Evolutionary conservation across 495 filamentous ascomycete species (phyloP).

Genomic region (Friedmanniomyces endolithicus): DNA sequence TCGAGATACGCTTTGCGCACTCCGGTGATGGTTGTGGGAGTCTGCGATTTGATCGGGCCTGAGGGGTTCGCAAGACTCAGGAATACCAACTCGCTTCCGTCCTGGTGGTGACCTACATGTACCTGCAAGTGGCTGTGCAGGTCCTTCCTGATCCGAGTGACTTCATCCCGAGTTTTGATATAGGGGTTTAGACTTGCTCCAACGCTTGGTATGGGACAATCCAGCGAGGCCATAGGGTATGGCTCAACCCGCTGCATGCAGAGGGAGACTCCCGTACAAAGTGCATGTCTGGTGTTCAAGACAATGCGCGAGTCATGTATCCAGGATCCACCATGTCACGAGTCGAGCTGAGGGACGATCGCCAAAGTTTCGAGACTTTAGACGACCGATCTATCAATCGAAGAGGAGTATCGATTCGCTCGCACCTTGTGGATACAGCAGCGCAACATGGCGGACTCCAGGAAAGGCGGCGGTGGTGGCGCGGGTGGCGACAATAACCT

Average conservation of each 20-base stretch:
- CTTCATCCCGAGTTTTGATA: slow-evolving; percentile 24
- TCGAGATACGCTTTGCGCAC: slow-evolving; percentile 19
- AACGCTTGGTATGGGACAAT: slow-evolving; percentile 23
- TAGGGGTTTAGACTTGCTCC: slow-evolving; percentile 20
- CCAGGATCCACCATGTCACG: neutral
- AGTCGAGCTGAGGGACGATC: neutral
- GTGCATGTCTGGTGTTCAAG: too few relatives aligned
- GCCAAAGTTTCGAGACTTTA: too few relatives aligned
- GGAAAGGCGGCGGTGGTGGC: slow-evolving; percentile 8
- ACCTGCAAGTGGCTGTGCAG: slow-evolving; percentile 19
- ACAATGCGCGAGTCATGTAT: too few relatives aligned
- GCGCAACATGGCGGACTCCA: slow-evolving; percentile 15
- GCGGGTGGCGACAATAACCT: slow-evolving; percentile 51
- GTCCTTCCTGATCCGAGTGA: slow-evolving; percentile 16
- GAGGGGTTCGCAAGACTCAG: slow-evolving; percentile 5
- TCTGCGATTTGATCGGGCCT: neutral
- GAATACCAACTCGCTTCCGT: neutral
- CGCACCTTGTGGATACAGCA: neutral
- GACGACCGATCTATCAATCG: too few relatives aligned
- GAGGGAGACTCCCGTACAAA: too few relatives aligned
- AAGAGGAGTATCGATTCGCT: neutral
- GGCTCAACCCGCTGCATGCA: too few relatives aligned
- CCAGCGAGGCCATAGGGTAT: neutral
- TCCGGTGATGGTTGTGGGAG: slow-evolving; percentile 8
- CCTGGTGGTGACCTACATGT: slow-evolving; percentile 1